These are phyloP conservation scores for Buddleja alternifolia DNA, from an alignment of 257 asterid genomes.

Conservation along the genomic window DNA sequence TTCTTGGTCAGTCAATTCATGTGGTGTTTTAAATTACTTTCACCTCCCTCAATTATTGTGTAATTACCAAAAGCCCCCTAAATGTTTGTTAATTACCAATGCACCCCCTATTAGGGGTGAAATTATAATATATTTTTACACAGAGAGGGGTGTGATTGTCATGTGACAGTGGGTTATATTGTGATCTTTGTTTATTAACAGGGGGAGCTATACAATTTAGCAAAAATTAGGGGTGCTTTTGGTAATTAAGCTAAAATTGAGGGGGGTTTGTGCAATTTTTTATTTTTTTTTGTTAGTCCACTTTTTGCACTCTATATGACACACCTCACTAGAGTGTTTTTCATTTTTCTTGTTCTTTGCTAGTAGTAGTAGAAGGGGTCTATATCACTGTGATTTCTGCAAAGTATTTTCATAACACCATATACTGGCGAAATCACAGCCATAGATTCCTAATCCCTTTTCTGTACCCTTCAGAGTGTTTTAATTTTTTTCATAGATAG, in stretches of 20 bases:
- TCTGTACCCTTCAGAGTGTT: slow-evolving; percentile 19
- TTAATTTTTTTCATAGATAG: slow-evolving; percentile 1
- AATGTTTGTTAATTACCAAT: too few species aligned
- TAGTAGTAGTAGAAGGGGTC: slow-evolving; percentile 19
- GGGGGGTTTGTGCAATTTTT: too few species aligned
- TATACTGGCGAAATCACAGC: slow-evolving; percentile 40
- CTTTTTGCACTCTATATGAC: slow-evolving; percentile 38
- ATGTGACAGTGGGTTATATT: too few species aligned
- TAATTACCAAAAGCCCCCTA: too few species aligned
- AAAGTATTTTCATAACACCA: slow-evolving; percentile 19
- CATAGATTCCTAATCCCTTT: slow-evolving; percentile 66
- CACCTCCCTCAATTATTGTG: too few species aligned
- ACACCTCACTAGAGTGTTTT: slow-evolving; percentile 20
- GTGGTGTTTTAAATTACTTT: neutral
- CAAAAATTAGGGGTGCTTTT: too few species aligned
- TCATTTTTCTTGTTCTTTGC: slow-evolving; percentile 17
- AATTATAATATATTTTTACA: too few species aligned
- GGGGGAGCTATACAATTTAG: too few species aligned
- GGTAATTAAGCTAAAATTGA: too few species aligned
- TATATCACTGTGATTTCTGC: slow-evolving; percentile 26
- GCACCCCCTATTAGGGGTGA: too few species aligned
- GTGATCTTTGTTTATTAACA: too few species aligned
- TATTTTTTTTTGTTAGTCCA: neutral
- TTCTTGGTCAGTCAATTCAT: slow-evolving; percentile 30
- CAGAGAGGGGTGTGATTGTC: too few species aligned